A percentile compares a stretch with the other conserved stretches of the same genome.
Evolutionary conservation across 768 basidiomycete species (phyloP).

Genomic region (Megacollybia marginata): DNA sequence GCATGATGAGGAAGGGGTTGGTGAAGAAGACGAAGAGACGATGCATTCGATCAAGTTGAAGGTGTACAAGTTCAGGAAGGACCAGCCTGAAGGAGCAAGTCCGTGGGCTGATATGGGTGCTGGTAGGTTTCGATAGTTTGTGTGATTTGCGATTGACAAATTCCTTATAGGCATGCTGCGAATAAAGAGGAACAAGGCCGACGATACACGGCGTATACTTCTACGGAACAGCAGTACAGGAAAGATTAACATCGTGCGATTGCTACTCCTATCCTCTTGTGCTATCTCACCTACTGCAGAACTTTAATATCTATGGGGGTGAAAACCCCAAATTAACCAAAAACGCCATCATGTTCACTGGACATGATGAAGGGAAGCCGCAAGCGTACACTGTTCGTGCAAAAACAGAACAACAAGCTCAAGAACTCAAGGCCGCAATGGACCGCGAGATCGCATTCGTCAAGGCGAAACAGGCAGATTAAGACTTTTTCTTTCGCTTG

Average conservation of each 20-base stretch:
- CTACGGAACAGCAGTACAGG: conserved; percentile 70
- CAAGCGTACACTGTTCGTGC: conserved; percentile 58
- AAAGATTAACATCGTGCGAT: conserved; percentile 64
- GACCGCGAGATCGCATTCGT: conserved; percentile 55
- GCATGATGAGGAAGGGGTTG: conserved; percentile 71
- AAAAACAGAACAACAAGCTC: conserved; percentile 51
- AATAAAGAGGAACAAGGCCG: conserved; percentile 69
- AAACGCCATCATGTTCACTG: conserved; percentile 57
- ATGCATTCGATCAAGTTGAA: conserved; percentile 50
- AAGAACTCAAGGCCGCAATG: conserved; percentile 47
- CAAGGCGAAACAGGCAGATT: conserved; percentile 27
- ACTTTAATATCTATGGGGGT: conserved; percentile 60
- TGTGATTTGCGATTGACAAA: neutral
- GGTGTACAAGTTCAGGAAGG: conserved; percentile 52
- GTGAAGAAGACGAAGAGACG: conserved; percentile 77
- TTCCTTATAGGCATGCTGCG: conserved; percentile 49
- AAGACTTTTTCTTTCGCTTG: conserved; percentile 9
- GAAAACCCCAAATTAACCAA: conserved; percentile 47
- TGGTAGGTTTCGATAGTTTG: conserved; percentile 33
- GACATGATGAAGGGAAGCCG: conserved; percentile 50
- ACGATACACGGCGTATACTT: conserved; percentile 49
- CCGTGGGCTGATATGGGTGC: conserved; percentile 63
- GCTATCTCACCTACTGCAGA: conserved; percentile 34
- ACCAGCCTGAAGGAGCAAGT: conserved; percentile 30
- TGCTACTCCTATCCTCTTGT: neutral